Percentiles rank a stretch among this genome's conserved stretches.
Conservation (phyloP, 1,284 basidiomycete genomes). For the Boletus nobilissimus region DNA sequence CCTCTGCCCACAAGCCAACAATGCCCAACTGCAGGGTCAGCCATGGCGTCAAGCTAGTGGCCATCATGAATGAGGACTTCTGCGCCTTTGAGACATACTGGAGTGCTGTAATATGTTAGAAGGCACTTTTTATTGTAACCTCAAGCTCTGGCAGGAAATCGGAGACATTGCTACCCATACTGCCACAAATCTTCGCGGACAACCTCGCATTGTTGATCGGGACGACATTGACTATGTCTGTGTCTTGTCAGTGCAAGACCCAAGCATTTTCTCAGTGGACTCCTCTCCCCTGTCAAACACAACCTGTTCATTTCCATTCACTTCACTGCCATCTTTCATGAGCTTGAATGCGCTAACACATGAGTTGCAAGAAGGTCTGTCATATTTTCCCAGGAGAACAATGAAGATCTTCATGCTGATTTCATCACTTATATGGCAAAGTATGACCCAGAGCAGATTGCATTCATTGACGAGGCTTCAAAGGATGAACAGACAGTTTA, state of each 20-base stretch:
- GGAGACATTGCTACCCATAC: too few species aligned
- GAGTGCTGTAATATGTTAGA: too few species aligned
- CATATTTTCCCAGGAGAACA: neutral
- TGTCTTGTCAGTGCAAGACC: neutral
- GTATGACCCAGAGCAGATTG: neutral
- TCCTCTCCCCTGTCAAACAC: neutral
- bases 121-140: too few species aligned
- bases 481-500: neutral
- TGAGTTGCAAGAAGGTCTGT: neutral
- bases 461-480: neutral
- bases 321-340: neutral
- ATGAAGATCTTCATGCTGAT: neutral
- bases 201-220: neutral
- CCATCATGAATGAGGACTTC: too few species aligned
- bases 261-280: neutral
- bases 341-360: neutral
- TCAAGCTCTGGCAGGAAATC: too few species aligned
- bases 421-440: neutral
- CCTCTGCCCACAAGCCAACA: too few species aligned
- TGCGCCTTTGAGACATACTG: too few species aligned
- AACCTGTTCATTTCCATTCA: neutral
- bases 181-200: too few species aligned
- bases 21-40: too few species aligned
- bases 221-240: neutral
- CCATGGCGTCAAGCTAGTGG: too few species aligned